Evolutionary conservation across 257 asterid genomes (phyloP).

Genomic region (Solanum megistacrolobum): DNA sequence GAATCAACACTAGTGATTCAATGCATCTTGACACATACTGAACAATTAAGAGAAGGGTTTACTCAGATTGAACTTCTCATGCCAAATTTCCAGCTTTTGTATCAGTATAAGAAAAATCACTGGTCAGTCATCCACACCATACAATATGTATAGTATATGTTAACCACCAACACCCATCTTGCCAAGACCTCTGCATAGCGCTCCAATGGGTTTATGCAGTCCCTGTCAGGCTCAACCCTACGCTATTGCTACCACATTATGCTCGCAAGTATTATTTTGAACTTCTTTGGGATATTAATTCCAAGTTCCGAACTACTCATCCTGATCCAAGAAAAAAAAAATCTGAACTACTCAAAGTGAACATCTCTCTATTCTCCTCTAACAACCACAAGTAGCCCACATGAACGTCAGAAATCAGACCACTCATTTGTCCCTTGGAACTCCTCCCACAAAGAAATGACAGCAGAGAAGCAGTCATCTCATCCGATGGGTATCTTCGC

Average conservation of each 20-base stretch:
- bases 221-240: neutral
- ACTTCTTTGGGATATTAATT: neutral
- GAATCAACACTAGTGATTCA: neutral
- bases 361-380: neutral
- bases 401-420: neutral
- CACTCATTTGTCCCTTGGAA: neutral
- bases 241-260: neutral
- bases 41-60: neutral
- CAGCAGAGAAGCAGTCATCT: neutral
- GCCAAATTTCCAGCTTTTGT: neutral
- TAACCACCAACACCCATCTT: neutral
- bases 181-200: neutral
- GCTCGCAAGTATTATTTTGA: neutral
- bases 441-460: neutral
- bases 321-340: neutral
- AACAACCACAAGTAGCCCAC: neutral
- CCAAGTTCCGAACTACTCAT: neutral
- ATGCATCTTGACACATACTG: neutral
- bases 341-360: neutral
- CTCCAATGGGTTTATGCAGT: neutral
- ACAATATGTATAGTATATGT: neutral
- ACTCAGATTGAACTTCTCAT: neutral
- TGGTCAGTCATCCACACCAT: neutral
- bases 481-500: neutral
- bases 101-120: neutral